Base-by-base conservation (phyloP, 257 asterid genomes). In the Buddleja alternifolia region DNA sequence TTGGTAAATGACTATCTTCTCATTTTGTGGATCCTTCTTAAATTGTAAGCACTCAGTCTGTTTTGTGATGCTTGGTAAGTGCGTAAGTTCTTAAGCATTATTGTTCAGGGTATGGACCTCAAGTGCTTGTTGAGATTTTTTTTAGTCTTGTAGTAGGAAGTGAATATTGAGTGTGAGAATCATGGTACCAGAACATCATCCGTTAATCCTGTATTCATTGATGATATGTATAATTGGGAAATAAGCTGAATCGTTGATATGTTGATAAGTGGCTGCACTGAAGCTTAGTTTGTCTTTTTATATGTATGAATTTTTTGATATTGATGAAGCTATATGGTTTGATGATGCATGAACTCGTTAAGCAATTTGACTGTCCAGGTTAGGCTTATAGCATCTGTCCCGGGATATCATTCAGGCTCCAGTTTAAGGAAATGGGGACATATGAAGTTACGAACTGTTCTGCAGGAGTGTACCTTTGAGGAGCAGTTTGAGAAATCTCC, bases 351-450 rank as follows among this genome's bases (percentile, higher is more conserved):
- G 45, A 36, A 40, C 59, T 25, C 20, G 57, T 8, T 42, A 44
- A 68, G 16, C 40, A 10, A 32, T 40, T 56, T 74, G 14, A 41
- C 50, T 74, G 65, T 60, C 60, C 88, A 93, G 99, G 99, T 93
- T 60, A 88, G 97, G 85, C 93, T 93, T 65, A 82, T 93, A 74
- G 97, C 95, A 61, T 93, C 99, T 19, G 96, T 93, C 46, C 99
- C 99, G 32, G 99, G 99, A 70, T 93, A 93, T 79, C 96, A 90
- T 80, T 69, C 91, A 41, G 97, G 97, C 60, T 54, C 95, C 67
- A 86, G 78, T 74, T 80, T 90, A 63, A 90, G 68, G 73, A 93
- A 88, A 80, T 93, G 99, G 99, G 99, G 99, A 67, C 99, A 93
- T 73, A 93, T 93, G 97, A 93, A 93, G 88, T 74, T 93, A 67